These are phyloP conservation scores for Mycena epipterygia DNA, from an alignment of 768 basidiomycete genomes.

Conservation along the genomic window DNA sequence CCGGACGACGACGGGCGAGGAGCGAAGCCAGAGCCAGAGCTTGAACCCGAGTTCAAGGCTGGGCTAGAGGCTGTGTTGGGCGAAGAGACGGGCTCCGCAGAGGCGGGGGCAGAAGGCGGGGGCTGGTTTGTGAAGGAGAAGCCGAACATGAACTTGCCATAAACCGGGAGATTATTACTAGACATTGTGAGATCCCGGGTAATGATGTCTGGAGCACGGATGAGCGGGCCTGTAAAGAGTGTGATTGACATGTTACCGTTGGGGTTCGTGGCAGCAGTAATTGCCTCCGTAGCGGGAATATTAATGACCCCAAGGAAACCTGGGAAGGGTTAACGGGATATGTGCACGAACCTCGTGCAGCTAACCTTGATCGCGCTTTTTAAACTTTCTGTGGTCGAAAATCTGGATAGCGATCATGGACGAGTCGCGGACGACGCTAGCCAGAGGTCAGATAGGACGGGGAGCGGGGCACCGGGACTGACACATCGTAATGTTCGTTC, in stretches of 20 bases:
- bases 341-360: constrained; percentile 47
- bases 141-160: constrained; percentile 84
- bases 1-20: constrained; percentile 32
- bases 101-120: constrained; percentile 39
- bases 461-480: constrained; percentile 46
- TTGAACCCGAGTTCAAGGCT: too few relatives aligned
- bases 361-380: constrained; percentile 84
- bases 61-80: constrained; percentile 19
- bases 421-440: constrained; percentile 75
- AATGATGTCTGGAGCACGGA: constrained; percentile 67
- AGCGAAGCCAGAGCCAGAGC: constrained; percentile 27
- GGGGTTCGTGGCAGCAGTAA: constrained; percentile 61
- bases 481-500: constrained; percentile 92
- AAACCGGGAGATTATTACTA: constrained; percentile 83
- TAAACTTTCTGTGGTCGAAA: constrained; percentile 92
- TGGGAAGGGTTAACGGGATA: constrained; percentile 37
- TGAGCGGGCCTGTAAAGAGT: constrained; percentile 35
- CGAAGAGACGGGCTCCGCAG: constrained; percentile 38
- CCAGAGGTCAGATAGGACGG: constrained; percentile 17
- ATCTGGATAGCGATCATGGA: constrained; percentile 88
- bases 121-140: constrained; percentile 59
- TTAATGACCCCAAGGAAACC: constrained; percentile 74
- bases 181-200: constrained; percentile 81
- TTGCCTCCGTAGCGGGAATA: constrained; percentile 67
- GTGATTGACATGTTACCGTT: constrained; percentile 53